Conservation (phyloP, 257 asterid genomes). For the Solanum dulcamara region DNA sequence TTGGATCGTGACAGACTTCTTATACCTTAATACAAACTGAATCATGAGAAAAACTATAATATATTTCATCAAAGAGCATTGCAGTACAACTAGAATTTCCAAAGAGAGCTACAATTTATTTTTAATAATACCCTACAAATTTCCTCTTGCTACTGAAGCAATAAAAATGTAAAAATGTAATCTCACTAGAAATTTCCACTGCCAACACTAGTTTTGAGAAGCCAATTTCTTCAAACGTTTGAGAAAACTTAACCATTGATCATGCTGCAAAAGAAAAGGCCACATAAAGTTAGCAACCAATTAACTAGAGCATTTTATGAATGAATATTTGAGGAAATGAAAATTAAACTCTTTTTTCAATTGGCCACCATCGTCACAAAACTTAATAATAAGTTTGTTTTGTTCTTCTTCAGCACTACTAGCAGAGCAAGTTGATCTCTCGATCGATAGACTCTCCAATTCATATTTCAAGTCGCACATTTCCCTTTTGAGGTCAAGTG, state of each 20-base stretch:
- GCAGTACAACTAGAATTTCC: too few species aligned
- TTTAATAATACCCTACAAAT: too few species aligned
- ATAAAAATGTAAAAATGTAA: too few species aligned
- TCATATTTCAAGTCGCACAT: too few species aligned
- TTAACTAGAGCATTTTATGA: not conserved
- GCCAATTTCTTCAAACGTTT: not conserved
- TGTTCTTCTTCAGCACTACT: not conserved
- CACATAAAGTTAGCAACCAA: not conserved
- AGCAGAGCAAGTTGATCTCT: not conserved
- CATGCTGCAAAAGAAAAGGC: not conserved
- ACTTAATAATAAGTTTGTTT: not conserved
- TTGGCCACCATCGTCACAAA: not conserved
- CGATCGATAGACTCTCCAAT: not conserved
- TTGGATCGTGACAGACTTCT: too few species aligned
- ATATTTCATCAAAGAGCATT: too few species aligned
- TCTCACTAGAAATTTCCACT: not conserved
- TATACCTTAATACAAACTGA: too few species aligned
- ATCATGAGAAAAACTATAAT: too few species aligned
- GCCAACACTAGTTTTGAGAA: not conserved
- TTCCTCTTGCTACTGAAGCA: not conserved
- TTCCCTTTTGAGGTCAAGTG: too few species aligned
- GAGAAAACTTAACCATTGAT: not conserved
- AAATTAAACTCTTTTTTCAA: not conserved
- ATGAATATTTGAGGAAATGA: not conserved
- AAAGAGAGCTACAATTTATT: too few species aligned